Conservation (phyloP, 1,284 basidiomycete genomes). For the Ceratobasidium sp. region DNA sequence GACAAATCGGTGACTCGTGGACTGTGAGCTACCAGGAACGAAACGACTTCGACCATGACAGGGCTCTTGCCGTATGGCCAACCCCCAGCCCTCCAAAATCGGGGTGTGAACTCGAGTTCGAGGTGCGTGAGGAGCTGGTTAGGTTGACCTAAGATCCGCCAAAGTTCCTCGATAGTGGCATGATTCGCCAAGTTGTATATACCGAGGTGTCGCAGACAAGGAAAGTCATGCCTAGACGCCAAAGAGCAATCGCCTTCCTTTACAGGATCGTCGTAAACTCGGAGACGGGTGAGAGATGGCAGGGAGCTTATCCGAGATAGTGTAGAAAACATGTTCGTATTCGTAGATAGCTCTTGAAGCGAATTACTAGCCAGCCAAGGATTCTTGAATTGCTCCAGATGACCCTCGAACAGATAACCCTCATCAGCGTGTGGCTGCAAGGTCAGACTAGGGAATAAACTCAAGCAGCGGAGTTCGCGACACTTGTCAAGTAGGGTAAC, state of each 20-base stretch:
- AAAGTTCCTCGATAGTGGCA: not conserved
- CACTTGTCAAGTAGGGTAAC: not conserved
- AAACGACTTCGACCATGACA: not conserved
- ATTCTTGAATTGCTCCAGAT: not conserved
- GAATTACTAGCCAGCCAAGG: not conserved
- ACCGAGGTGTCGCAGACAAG: not conserved
- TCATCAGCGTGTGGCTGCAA: not conserved
- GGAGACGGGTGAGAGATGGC: not conserved
- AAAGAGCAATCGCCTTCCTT: not conserved
- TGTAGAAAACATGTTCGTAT: not conserved
- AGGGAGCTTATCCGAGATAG: not conserved
- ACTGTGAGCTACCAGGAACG: constrained; percentile 1
- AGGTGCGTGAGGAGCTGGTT: not conserved
- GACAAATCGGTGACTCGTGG: not conserved
- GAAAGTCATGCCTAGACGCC: not conserved
- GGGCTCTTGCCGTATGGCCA: too few species aligned
- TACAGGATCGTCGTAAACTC: not conserved
- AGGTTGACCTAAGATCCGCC: not conserved
- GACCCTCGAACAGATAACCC: not conserved
- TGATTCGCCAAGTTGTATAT: not conserved
- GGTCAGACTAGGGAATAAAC: not conserved
- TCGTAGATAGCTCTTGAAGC: not conserved
- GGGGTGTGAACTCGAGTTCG: not conserved
- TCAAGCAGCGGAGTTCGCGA: not conserved
- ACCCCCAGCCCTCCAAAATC: not conserved